These are phyloP conservation scores for Inonotus obliquus DNA, from an alignment of 1,284 basidiomycete species.

Conservation along the genomic window DNA sequence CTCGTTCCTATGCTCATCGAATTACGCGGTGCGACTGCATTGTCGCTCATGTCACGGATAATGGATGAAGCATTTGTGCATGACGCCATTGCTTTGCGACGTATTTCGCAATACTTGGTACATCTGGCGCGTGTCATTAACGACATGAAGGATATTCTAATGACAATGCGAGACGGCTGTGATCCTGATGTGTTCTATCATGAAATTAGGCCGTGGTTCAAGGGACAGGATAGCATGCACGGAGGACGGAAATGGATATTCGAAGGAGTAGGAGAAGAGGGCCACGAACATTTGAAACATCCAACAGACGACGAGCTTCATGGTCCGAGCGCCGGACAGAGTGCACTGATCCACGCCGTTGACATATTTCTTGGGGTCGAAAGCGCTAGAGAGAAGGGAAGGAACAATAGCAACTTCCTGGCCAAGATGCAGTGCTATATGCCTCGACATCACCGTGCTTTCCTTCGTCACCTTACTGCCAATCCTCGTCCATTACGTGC, in stretches of 20 bases:
- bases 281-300: constrained; percentile 38
- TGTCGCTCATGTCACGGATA: constrained; percentile 81
- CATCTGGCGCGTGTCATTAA: constrained; percentile 66
- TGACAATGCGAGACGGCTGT: constrained; percentile 68
- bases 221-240: constrained; percentile 72
- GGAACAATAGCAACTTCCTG: constrained; percentile 46
- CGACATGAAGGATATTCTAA: constrained; percentile 55
- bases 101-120: constrained; percentile 71
- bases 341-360: constrained; percentile 82
- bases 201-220: constrained; percentile 89
- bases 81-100: constrained; percentile 69
- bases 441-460: constrained; percentile 87
- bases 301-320: constrained; percentile 59
- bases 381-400: constrained; percentile 34
- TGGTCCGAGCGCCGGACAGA: constrained; percentile 90
- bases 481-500: constrained; percentile 55
- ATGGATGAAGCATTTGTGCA: constrained; percentile 92
- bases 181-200: constrained; percentile 82
- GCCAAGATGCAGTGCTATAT: constrained; percentile 85
- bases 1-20: constrained; percentile 89
- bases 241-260: constrained; percentile 71
- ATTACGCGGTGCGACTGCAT: constrained; percentile 80
- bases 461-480: constrained; percentile 76
- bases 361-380: constrained; percentile 89
- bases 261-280: constrained; percentile 58